Percentiles rank a stretch among this genome's conserved stretches.
Evolutionary conservation across 345 rosid species (phyloP).

Genomic region (Draba incana): DNA sequence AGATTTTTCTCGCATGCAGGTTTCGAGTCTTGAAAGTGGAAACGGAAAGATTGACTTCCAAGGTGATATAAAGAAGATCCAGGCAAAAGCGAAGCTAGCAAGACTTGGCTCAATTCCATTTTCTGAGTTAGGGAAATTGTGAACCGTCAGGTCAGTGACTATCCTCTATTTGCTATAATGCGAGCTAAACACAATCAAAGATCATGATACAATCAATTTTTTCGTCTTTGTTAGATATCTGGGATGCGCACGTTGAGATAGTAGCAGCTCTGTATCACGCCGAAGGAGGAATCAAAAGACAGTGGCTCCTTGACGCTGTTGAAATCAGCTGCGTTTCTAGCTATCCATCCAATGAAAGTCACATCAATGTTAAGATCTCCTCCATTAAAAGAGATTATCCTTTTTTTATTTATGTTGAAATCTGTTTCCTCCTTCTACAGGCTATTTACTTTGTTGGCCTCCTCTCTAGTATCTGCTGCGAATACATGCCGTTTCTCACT

Average conservation of each 20-base stretch:
- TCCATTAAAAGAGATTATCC: background rate
- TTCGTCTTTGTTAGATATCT: constrained; percentile 55
- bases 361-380: background rate
- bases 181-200: constrained; percentile 14
- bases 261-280: constrained; percentile 67
- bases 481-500: constrained; percentile 83
- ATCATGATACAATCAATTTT: background rate
- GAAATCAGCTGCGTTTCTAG: constrained; percentile 85
- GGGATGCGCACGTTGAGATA: constrained; percentile 73
- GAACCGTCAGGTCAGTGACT: constrained; percentile 61
- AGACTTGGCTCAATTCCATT: constrained; percentile 57
- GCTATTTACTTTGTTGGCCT: constrained; percentile 71
- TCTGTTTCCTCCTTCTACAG: constrained; percentile 44
- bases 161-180: constrained; percentile 11
- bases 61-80: constrained; percentile 61
- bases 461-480: constrained; percentile 78
- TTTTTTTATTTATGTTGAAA: constrained; percentile 5
- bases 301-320: constrained; percentile 80
- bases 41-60: constrained; percentile 40
- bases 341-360: constrained; percentile 81
- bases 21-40: constrained; percentile 52
- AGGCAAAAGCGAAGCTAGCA: constrained; percentile 74
- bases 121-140: constrained; percentile 63
- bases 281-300: constrained; percentile 74
- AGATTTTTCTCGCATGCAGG: constrained; percentile 41